Base-by-base conservation (phyloP, 192 early-diverging fungal species). In the Coemansia sp. region DNA sequence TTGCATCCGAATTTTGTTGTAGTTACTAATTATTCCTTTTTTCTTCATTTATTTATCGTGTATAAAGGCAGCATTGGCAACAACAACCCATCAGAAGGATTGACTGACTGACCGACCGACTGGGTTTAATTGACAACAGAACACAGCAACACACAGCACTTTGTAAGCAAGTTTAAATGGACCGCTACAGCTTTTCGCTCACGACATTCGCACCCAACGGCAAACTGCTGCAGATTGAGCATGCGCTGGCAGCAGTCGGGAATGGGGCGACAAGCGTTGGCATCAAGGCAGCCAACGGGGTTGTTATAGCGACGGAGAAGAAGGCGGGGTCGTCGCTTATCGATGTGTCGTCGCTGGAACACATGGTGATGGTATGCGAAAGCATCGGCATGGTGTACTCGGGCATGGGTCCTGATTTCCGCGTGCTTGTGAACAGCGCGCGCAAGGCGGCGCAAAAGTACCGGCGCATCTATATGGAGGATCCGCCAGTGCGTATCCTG, bases 121-220 rank as follows among this genome's bases (percentile, higher is more conserved):
- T 32, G 32, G 32, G 32, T 32, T 32, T 32, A 32, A 32, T 32
- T 4, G 32, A 32, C 32, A 44, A 50, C 5, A 48, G 16, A 12
- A 64, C 4, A 26, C 19, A 18, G 39, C 44, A 9, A 37, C n/a
- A 43, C 44, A 1, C 44, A 15, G 5, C 44, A 50, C 45, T 56
- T 12, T 2, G 13, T 23, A n/a, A 53, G 11, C 19, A 56, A 11
- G 26, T 18, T 26, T 26, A 59, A 65, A 76, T 76, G 76, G 69
- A 72, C 76, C 86, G 91, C 72, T 97, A 97, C 75, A 93, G 93
- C 57, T 99, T 99, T 87, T 98, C 96, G 42, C 89, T 99, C 62
- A 99, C 98, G 21, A 99, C 98, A 48, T 99, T 99, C 89, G 95
- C 96, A 73, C 96, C 96, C 11, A 95, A 95, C 26, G 98, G 98